Conservation (phyloP, 768 basidiomycete genomes). For the Tulasnella calospora region DNA sequence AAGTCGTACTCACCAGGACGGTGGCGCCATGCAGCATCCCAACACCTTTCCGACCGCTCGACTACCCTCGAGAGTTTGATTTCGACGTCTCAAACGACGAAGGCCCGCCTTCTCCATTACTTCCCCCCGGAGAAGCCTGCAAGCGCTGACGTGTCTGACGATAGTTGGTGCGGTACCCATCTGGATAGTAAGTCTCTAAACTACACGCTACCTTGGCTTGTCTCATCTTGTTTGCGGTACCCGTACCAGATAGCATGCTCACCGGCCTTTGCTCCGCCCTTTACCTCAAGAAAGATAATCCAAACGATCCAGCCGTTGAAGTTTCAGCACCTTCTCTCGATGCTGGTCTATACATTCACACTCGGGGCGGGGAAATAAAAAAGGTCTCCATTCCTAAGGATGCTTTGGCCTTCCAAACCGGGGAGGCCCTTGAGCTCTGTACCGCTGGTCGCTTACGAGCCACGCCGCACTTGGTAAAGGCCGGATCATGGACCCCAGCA, state of each 20-base stretch:
- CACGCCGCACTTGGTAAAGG: constrained; percentile 90
- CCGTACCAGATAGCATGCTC: constrained; percentile 48
- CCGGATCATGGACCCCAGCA: constrained; percentile 47
- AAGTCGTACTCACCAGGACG: not conserved
- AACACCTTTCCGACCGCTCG: constrained; percentile 59
- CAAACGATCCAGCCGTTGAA: constrained; percentile 38
- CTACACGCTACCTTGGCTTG: not conserved
- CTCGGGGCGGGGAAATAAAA: constrained; percentile 67
- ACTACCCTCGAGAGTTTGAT: constrained; percentile 70
- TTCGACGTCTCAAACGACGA: constrained; percentile 70
- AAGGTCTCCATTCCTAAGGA: constrained; percentile 83
- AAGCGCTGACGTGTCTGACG: constrained; percentile 59
- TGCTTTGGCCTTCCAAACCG: constrained; percentile 93
- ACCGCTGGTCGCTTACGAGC: constrained; percentile 77
- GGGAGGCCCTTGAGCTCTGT: constrained; percentile 88
- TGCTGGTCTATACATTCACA: constrained; percentile 89
- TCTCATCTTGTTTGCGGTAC: constrained; percentile 32
- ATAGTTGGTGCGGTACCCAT: constrained; percentile 95
- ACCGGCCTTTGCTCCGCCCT: constrained; percentile 94
- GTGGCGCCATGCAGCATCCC: constrained; percentile 47
- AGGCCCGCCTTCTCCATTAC: constrained; percentile 94
- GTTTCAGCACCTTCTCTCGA: constrained; percentile 65
- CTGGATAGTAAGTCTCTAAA: constrained; percentile 57
- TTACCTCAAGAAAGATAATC: constrained; percentile 53
- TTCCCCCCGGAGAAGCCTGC: constrained; percentile 61